Evolutionary conservation across 208 protist species (phyloP).

Genomic region (Naegleria lovaniensis): DNA sequence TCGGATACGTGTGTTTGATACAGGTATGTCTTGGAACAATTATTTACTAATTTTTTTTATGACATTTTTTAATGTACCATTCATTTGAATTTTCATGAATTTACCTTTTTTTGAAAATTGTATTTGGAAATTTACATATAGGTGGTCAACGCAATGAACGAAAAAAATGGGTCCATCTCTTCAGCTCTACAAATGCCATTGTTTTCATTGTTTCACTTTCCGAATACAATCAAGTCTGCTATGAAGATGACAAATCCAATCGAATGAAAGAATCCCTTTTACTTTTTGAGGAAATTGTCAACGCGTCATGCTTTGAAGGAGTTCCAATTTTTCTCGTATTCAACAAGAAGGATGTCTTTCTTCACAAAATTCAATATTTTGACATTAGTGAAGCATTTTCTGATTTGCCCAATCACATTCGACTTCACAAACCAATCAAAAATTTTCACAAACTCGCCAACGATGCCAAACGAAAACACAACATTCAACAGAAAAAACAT

Average conservation of each 20-base stretch:
- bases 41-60: slow-evolving; percentile 28
- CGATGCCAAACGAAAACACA: not conserved
- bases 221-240: slow-evolving; percentile 61
- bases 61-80: not conserved
- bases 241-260: slow-evolving; percentile 61
- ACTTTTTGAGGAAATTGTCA: slow-evolving; percentile 70
- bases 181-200: slow-evolving; percentile 65
- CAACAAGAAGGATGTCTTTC: slow-evolving; percentile 76
- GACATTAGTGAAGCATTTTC: slow-evolving; percentile 56
- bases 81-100: not conserved
- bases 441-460: not conserved
- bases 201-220: slow-evolving; percentile 57
- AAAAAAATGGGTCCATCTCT: slow-evolving; percentile 76
- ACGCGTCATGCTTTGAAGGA: slow-evolving; percentile 54
- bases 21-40: slow-evolving; percentile 11
- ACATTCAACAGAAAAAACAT: not conserved
- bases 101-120: not conserved
- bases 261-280: slow-evolving; percentile 65
- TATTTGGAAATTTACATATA: too few relatives aligned
- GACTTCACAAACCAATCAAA: not conserved
- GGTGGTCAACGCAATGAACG: slow-evolving; percentile 65
- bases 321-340: slow-evolving; percentile 68
- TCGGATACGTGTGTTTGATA: slow-evolving; percentile 41
- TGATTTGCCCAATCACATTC: slow-evolving; percentile 39
- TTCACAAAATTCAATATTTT: slow-evolving; percentile 56